A percentile compares a stretch with the other conserved stretches of the same genome.
These are phyloP conservation scores for Tuber aestivum DNA, from an alignment of 495 filamentous ascomycete genomes.

Conservation along the genomic window DNA sequence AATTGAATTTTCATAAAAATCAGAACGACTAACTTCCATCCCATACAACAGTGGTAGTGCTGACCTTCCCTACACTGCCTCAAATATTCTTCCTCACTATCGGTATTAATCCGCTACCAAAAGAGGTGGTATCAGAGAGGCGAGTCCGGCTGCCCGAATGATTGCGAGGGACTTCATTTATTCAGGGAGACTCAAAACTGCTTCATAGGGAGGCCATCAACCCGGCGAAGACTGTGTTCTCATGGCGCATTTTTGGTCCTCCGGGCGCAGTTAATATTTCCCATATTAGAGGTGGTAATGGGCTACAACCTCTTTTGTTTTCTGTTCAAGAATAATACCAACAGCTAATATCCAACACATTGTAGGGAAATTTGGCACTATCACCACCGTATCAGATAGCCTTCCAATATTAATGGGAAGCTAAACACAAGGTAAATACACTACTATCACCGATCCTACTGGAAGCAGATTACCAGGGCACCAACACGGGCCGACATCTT, in stretches of 20 bases:
- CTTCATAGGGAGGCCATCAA: not conserved
- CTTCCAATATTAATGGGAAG: not conserved
- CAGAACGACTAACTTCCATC: not conserved
- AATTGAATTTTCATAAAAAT: not conserved
- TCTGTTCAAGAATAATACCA: not conserved
- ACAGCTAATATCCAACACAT: not conserved
- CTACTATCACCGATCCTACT: not conserved
- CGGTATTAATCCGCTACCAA: not conserved
- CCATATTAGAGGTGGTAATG: not conserved
- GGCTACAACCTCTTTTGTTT: not conserved
- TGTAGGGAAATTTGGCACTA: not conserved
- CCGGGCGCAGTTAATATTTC: not conserved
- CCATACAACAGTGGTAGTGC: not conserved
- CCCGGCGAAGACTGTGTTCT: not conserved
- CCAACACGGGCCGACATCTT: not conserved
- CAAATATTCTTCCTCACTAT: not conserved
- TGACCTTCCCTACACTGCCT: not conserved
- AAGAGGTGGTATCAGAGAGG: not conserved
- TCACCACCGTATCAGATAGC: not conserved
- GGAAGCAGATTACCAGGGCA: not conserved
- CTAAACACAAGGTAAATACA: not conserved
- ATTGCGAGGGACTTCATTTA: not conserved
- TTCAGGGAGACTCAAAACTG: not conserved
- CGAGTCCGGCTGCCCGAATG: not conserved
- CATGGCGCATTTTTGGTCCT: not conserved